These are phyloP conservation scores for Leccinum variicolor DNA, from an alignment of 768 basidiomycete species.

Conservation along the genomic window DNA sequence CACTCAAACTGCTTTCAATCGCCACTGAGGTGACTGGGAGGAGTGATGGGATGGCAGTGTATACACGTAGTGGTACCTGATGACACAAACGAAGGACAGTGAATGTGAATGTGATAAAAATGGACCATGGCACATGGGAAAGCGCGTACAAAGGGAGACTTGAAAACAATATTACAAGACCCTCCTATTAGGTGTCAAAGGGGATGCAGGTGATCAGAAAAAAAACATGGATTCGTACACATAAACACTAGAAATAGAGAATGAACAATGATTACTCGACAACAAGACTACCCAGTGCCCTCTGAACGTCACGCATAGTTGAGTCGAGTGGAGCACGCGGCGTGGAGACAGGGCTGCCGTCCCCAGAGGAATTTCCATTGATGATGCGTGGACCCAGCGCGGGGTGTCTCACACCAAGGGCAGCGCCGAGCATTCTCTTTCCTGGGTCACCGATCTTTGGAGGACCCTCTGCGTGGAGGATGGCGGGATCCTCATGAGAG, in stretches of 20 bases:
- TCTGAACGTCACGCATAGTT: conserved; percentile 65
- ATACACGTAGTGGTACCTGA: conserved; percentile 26
- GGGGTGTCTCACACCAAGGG: conserved; percentile 81
- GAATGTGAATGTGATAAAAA: conserved; percentile 17
- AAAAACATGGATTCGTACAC: conserved; percentile 18
- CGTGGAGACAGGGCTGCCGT: conserved; percentile 25
- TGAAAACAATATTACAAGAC: conserved; percentile 20
- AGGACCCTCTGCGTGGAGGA: conserved; percentile 49
- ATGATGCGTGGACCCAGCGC: conserved; percentile 60
- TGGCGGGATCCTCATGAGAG: conserved; percentile 61
- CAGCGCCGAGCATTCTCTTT: conserved; percentile 85
- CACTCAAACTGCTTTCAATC: neutral
- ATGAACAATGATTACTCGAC: conserved; percentile 51
- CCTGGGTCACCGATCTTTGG: conserved; percentile 87
- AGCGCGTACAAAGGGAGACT: conserved; percentile 5
- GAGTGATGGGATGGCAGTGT: conserved; percentile 16
- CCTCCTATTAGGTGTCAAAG: conserved; percentile 14
- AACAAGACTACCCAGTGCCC: conserved; percentile 73
- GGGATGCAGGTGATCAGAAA: conserved; percentile 18
- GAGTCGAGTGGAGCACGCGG: conserved; percentile 46
- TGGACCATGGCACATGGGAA: conserved; percentile 12
- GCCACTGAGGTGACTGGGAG: neutral
- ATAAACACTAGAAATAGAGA: conserved; percentile 14
- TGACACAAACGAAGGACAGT: conserved; percentile 27
- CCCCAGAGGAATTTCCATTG: conserved; percentile 35